Evolutionary conservation across 2,329 filamentous ascomycete genomes (phyloP), one percentile per base, ranked within the genome.

Genomic region (Exophiala mesophila): DNA sequence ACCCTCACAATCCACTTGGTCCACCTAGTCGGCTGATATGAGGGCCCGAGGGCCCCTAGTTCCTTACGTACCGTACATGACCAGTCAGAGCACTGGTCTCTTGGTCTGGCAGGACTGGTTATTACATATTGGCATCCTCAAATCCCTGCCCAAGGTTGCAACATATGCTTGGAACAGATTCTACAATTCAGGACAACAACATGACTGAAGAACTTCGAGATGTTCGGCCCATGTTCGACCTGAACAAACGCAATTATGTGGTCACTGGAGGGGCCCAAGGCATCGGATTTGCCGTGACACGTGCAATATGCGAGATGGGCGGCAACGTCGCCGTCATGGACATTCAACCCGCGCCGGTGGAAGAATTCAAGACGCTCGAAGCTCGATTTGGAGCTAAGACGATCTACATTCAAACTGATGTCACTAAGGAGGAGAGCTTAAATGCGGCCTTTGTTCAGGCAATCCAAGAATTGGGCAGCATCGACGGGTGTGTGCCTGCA

Each of bases 241-340:
- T 66, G 20, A 49, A 43, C 3, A 55, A 53, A 7, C 58, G 60
- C 41, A 66, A 60, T 51, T 65, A 62, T 55, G 52, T 67, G 18
- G 54, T 67, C 17, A 68, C 65, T 0, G 66, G 65, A 3, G 66
- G 66, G 19, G 63, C 58, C 3, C 63, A 65, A 24, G 66, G 66
- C 6, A 66, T 69, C 26, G 65, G 66, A 1, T 65, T 64, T 21
- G 63, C 65, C 7, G 54, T 59, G 5, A 59, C 59, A 0, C 57
- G 59, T 7, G 65, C 64, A 3, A 65, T 68, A 10, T 62, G 59
- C 30, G 63, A 69, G 19, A 63, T 66, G 57, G 66, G 63, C n/a
- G 66, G 66, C 4, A 65, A 67, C 32, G 62, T 67, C 4, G 62
- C 63, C 2, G 59, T 67, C 4, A 39, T 63, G 39, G 65, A 48